phyloP scores from a whole-genome alignment of 1,284 basidiomycete species.

The Heterobasidion parviporum region DNA sequence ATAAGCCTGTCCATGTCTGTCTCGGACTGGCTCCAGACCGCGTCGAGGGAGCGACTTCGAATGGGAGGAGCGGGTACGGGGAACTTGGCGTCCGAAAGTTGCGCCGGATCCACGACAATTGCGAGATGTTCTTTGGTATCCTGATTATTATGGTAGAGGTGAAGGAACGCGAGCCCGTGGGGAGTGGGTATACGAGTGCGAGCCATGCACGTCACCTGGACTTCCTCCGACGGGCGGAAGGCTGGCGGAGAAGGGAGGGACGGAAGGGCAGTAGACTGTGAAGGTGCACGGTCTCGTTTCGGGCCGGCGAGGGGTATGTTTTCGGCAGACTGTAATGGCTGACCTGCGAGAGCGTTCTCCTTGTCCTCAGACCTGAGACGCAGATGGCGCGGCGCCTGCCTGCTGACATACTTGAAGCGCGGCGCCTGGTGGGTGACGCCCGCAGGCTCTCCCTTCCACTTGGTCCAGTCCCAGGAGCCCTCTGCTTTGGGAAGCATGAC shows the following conservation, averaged over 20 bases:
- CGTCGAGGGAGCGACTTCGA: conserved; percentile 78
- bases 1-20: conserved; percentile 92
- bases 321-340: conserved; percentile 16
- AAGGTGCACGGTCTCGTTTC: conserved; percentile 7
- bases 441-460: conserved; percentile 35
- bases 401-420: conserved; percentile 53
- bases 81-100: conserved; percentile 45
- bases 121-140: conserved; percentile 97
- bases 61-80: conserved; percentile 43
- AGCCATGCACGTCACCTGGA: conserved; percentile 86
- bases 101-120: conserved; percentile 88
- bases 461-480: conserved; percentile 50
- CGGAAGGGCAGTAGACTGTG: conserved; percentile 4
- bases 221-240: conserved; percentile 13
- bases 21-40: conserved; percentile 80
- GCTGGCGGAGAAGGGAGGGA: conserved; percentile 1
- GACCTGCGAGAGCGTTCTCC: conserved; percentile 15
- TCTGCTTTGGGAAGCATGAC: conserved; percentile 43
- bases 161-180: conserved; percentile 89
- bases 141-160: conserved; percentile 89
- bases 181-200: conserved; percentile 96
- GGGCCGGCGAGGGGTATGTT: conserved; percentile 19
- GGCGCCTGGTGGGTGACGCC: conserved; percentile 27
- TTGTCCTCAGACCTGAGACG: conserved; percentile 30
- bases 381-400: conserved; percentile 61